These are phyloP conservation scores for Cercophora newfieldiana DNA, from an alignment of 495 filamentous ascomycete genomes.

Conservation along the genomic window DNA sequence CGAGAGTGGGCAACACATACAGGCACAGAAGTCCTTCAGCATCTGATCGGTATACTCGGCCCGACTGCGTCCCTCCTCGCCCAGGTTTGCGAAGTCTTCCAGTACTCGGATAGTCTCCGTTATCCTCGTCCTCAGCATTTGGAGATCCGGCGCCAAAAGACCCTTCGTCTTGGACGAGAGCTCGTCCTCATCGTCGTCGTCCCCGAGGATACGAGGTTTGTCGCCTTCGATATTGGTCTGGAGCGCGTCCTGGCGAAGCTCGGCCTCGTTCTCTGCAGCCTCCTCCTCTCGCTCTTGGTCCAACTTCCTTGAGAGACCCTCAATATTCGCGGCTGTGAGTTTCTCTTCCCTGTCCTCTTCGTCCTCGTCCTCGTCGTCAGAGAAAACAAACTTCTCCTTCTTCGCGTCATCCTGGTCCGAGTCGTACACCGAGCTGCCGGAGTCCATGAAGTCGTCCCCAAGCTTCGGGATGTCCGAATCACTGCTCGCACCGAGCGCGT, in stretches of 20 bases:
- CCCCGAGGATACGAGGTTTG: slow-evolving; percentile 68
- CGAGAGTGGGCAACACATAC: slow-evolving; percentile 11
- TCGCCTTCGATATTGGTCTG: slow-evolving; percentile 95
- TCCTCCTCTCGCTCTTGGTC: slow-evolving; percentile 69
- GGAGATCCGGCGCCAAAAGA: slow-evolving; percentile 79
- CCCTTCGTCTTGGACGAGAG: slow-evolving; percentile 48
- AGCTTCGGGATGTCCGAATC: slow-evolving; percentile 42
- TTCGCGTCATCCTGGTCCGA: slow-evolving; percentile 70
- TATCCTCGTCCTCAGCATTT: slow-evolving; percentile 85
- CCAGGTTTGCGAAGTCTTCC: slow-evolving; percentile 78
- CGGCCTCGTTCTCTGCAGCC: slow-evolving; percentile 73
- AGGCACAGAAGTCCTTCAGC: slow-evolving; percentile 87
- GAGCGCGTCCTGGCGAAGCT: slow-evolving; percentile 82
- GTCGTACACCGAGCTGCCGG: slow-evolving; percentile 68
- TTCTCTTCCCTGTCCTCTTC: slow-evolving; percentile 85
- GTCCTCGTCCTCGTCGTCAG: slow-evolving; percentile 91
- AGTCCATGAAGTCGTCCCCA: slow-evolving; percentile 59
- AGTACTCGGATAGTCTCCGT: slow-evolving; percentile 91
- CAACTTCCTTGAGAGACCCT: slow-evolving; percentile 78
- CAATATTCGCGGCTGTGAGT: slow-evolving; percentile 94
- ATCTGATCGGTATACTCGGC: slow-evolving; percentile 85
- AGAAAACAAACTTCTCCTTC: slow-evolving; percentile 71
- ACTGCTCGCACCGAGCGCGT: slow-evolving; percentile 47
- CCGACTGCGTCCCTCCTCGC: slow-evolving; percentile 74
- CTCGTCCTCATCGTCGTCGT: slow-evolving; percentile 50